Percentiles rank a stretch among this genome's conserved stretches.
These are phyloP conservation scores for Rutstroemia sp. DNA, from an alignment of 2,329 filamentous ascomycete genomes.

Conservation along the genomic window DNA sequence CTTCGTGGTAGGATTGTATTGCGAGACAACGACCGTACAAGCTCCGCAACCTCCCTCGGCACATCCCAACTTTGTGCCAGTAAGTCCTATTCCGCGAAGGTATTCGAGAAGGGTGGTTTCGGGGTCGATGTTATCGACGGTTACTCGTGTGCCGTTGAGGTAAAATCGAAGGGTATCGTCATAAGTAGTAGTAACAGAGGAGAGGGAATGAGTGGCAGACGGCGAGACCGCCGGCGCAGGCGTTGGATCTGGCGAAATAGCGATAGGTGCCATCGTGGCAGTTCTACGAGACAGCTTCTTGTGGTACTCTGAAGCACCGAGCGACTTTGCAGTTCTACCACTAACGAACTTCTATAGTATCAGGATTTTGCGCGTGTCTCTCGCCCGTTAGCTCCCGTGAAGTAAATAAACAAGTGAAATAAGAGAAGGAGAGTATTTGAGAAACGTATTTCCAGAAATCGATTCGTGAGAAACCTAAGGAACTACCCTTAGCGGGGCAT, in stretches of 20 bases:
- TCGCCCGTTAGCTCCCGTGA: background rate
- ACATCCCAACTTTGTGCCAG: conserved; percentile 93
- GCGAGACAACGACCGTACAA: conserved; percentile 90
- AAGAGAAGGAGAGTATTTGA: background rate
- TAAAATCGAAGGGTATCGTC: conserved; percentile 89
- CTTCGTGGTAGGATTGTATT: conserved; percentile 78
- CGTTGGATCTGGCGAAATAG: conserved; percentile 42
- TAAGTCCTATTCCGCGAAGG: conserved; percentile 83
- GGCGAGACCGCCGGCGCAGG: conserved; percentile 33
- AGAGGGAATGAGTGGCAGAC: conserved; percentile 35
- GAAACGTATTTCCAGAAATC: too few relatives aligned
- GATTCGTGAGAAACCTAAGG: background rate
- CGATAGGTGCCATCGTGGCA: conserved; percentile 48
- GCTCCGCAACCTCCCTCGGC: conserved; percentile 95
- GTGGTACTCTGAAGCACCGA: too few relatives aligned
- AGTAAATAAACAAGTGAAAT: background rate
- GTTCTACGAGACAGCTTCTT: background rate
- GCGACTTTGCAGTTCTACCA: too few relatives aligned
- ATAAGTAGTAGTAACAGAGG: conserved; percentile 64
- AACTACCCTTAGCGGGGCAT: conserved; percentile 4
- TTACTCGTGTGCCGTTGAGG: conserved; percentile 86
- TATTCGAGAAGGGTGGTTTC: conserved; percentile 92
- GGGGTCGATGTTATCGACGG: conserved; percentile 80
- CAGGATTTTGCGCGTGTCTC: too few relatives aligned
- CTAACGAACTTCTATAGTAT: too few relatives aligned